These are phyloP conservation scores for Aspergillus tamarii DNA, from an alignment of 2,329 filamentous ascomycete species.

Conservation along the genomic window DNA sequence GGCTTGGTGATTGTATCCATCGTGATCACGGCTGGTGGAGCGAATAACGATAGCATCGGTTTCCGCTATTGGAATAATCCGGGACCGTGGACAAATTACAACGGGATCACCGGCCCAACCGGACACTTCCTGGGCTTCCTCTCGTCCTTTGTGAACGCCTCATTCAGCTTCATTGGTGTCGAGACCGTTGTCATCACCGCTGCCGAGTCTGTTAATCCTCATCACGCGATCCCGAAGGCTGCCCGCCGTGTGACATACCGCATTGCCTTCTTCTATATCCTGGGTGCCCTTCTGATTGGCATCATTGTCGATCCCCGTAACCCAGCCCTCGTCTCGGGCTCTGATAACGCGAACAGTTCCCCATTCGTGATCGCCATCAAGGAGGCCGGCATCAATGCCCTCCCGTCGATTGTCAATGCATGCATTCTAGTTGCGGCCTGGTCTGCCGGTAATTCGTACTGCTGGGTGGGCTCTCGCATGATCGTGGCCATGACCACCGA, in stretches of 20 bases:
- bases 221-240: slow-evolving; percentile 45
- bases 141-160: slow-evolving; percentile 45
- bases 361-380: slow-evolving; percentile 42
- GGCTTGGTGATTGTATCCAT: slow-evolving; percentile 35
- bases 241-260: slow-evolving; percentile 45
- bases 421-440: slow-evolving; percentile 43
- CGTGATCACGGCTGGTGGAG: slow-evolving; percentile 38
- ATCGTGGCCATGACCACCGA: slow-evolving; percentile 64
- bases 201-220: slow-evolving; percentile 44
- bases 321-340: slow-evolving; percentile 25
- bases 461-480: slow-evolving; percentile 60
- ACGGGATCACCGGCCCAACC: slow-evolving; percentile 32
- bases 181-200: slow-evolving; percentile 46
- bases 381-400: slow-evolving; percentile 36
- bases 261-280: slow-evolving; percentile 44
- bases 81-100: slow-evolving; percentile 36
- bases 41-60: slow-evolving; percentile 35
- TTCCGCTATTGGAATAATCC: slow-evolving; percentile 42
- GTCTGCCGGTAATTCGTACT: slow-evolving; percentile 48
- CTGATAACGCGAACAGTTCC: slow-evolving; percentile 35
- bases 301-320: slow-evolving; percentile 33
- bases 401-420: slow-evolving; percentile 40
- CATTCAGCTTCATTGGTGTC: slow-evolving; percentile 47
- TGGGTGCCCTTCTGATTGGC: slow-evolving; percentile 34
- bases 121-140: slow-evolving; percentile 42